These are phyloP conservation scores for Neurospora intermedia DNA, from an alignment of 495 filamentous ascomycete species.

Conservation along the genomic window DNA sequence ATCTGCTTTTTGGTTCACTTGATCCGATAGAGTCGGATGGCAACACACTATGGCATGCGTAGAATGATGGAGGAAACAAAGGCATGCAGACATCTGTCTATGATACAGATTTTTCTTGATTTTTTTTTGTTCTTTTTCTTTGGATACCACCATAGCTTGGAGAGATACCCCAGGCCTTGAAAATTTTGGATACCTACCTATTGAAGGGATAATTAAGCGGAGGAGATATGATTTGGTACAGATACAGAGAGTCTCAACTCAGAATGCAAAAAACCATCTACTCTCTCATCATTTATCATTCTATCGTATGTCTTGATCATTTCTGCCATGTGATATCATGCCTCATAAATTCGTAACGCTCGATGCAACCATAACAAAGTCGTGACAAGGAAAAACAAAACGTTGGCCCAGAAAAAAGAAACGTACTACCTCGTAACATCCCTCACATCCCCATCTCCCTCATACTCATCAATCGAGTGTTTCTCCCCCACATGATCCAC, in stretches of 20 bases:
- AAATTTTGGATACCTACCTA: background rate
- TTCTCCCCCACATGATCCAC: slow-evolving; percentile 20
- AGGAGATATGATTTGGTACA: background rate
- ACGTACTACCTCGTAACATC: slow-evolving; percentile 5
- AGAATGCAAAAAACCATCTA: background rate
- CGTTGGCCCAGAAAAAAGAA: background rate
- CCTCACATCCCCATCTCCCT: slow-evolving; percentile 19
- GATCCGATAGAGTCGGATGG: background rate
- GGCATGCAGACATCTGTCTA: background rate
- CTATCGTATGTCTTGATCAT: background rate
- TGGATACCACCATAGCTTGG: background rate
- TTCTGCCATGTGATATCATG: background rate
- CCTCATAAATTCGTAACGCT: background rate
- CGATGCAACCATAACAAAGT: background rate
- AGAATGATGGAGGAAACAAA: background rate
- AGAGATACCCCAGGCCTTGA: background rate
- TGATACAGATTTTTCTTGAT: background rate
- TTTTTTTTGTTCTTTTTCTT: background rate
- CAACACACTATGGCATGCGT: background rate
- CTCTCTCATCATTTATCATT: background rate
- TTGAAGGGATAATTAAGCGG: background rate
- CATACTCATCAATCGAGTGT: slow-evolving; percentile 20
- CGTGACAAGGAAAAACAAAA: background rate
- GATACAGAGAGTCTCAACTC: background rate
- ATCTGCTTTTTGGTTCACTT: background rate